Conservation (phyloP, 2,329 filamentous ascomycete genomes). For the Aspergillus thermomutatus region DNA sequence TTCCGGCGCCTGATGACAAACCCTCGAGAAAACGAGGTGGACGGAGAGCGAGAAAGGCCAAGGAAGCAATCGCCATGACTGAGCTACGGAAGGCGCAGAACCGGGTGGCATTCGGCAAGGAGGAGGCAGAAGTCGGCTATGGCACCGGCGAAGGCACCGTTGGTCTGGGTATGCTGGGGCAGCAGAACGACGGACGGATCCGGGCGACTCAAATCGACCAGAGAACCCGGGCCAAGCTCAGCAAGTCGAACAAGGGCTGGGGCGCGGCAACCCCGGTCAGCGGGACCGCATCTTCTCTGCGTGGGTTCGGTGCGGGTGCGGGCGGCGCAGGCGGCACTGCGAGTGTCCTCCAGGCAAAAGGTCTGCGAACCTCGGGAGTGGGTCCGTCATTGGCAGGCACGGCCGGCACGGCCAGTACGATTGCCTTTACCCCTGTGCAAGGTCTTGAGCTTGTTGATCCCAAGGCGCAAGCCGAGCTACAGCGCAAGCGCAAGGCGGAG, state of each 20-base stretch:
- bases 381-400: constrained; percentile 64
- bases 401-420: constrained; percentile 74
- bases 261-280: constrained; percentile 61
- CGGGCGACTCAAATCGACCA: constrained; percentile 87
- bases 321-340: constrained; percentile 52
- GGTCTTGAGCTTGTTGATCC: constrained; percentile 94
- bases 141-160: constrained; percentile 79
- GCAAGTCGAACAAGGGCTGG: constrained; percentile 95
- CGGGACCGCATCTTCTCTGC: constrained; percentile 72
- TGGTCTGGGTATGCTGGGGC: constrained; percentile 93
- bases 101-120: constrained; percentile 90
- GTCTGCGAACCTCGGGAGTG: constrained; percentile 77
- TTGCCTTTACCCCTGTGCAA: constrained; percentile 92
- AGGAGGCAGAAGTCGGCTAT: constrained; percentile 90
- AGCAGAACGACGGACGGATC: constrained; percentile 81
- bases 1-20: constrained; percentile 93
- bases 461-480: constrained; percentile 82
- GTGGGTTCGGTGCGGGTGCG: constrained; percentile 65
- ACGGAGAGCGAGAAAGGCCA: constrained; percentile 83
- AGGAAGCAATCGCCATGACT: constrained; percentile 96
- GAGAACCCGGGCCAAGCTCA: constrained; percentile 86
- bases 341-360: constrained; percentile 72
- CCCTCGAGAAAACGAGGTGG: constrained; percentile 90
- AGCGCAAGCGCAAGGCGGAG: constrained; percentile 85
- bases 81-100: constrained; percentile 96